These are phyloP conservation scores for Penicillium aurantiogriseum DNA, from an alignment of 2,329 filamentous ascomycete genomes.

Conservation along the genomic window DNA sequence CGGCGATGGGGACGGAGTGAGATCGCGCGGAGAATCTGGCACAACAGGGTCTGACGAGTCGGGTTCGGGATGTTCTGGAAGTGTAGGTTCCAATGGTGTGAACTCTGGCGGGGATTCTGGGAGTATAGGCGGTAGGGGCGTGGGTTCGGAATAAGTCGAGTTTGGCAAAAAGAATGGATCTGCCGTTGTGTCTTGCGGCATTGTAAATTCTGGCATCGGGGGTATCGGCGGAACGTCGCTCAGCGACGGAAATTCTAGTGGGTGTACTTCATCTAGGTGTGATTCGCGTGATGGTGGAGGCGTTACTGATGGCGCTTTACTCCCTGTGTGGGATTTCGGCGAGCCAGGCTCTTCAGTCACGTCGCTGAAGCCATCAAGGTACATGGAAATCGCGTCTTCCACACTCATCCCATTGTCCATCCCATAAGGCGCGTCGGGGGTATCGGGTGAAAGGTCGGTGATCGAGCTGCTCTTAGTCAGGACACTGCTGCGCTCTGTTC, in stretches of 20 bases:
- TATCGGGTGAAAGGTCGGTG: conserved; percentile 56
- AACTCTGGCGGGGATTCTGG: conserved; percentile 15
- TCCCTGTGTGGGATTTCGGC: conserved; percentile 32
- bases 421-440: conserved; percentile 66
- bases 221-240: conserved; percentile 24
- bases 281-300: conserved; percentile 30
- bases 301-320: conserved; percentile 32
- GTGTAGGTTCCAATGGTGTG: conserved; percentile 6
- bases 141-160: conserved; percentile 3
- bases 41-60: conserved; percentile 5
- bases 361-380: conserved; percentile 57
- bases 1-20: conserved; percentile 5
- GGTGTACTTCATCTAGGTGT: conserved; percentile 27
- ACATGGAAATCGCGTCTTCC: conserved; percentile 61
- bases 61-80: neutral
- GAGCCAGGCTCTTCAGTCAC: conserved; percentile 39
- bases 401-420: conserved; percentile 55
- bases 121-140: conserved; percentile 8
- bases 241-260: conserved; percentile 20
- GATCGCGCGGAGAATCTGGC: conserved; percentile 12
- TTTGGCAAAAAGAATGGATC: conserved; percentile 5
- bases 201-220: conserved; percentile 11
- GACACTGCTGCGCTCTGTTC: conserved; percentile 81
- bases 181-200: neutral
- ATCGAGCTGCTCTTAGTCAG: conserved; percentile 75